Percentiles rank a stretch among this genome's conserved stretches.
These are phyloP conservation scores for Starmerella potacharoeniae DNA, from an alignment of 805 yeast species.

Conservation along the genomic window DNA sequence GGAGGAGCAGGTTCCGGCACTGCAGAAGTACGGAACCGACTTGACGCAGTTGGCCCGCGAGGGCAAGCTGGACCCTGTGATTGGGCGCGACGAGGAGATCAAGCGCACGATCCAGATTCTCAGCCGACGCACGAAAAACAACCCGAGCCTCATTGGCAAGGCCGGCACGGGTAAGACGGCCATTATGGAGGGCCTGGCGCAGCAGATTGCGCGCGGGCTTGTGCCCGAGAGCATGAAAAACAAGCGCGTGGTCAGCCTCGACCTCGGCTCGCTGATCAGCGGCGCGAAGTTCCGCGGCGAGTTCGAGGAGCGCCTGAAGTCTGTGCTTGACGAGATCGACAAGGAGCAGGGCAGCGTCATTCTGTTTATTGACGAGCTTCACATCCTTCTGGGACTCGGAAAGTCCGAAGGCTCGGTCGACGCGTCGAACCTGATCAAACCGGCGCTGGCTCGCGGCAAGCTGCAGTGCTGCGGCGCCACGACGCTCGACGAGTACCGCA, in stretches of 20 bases:
- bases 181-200: constrained; percentile 92
- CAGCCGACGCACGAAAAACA: constrained; percentile 86
- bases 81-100: constrained; percentile 93
- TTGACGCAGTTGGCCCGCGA: constrained; percentile 75
- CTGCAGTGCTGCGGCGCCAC: constrained; percentile 95
- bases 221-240: constrained; percentile 91
- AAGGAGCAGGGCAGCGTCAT: constrained; percentile 76
- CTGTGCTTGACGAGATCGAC: constrained; percentile 87
- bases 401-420: constrained; percentile 93
- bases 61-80: constrained; percentile 91
- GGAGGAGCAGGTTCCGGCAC: constrained; percentile 45
- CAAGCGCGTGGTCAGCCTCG: constrained; percentile 72
- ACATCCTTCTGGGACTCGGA: constrained; percentile 99
- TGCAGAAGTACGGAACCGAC: constrained; percentile 77
- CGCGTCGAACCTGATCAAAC: constrained; percentile 86
- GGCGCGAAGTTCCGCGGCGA: constrained; percentile 97
- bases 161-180: constrained; percentile 99
- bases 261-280: constrained; percentile 77
- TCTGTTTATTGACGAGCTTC: constrained; percentile 92
- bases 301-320: constrained; percentile 93
- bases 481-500: constrained; percentile 82
- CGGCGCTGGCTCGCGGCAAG: constrained; percentile 85
- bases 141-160: constrained; percentile 87
- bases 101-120: constrained; percentile 84
- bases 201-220: constrained; percentile 78